Evolutionary conservation across 140 eudicot species (phyloP).

Genomic region (Flaveria floridana): DNA sequence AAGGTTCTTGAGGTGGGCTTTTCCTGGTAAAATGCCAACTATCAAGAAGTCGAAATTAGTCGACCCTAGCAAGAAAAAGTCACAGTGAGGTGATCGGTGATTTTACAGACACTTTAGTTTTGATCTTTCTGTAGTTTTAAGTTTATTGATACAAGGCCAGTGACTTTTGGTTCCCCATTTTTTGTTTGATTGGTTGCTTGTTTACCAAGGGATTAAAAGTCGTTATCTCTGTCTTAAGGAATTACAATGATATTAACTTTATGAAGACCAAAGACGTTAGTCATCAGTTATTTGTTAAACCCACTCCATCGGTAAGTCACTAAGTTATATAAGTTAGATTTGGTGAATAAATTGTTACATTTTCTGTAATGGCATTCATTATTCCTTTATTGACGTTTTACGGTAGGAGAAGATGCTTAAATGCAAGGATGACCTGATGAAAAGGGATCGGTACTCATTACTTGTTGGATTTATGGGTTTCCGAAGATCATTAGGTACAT

Average conservation of each 20-base stretch:
- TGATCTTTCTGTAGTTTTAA: constrained; percentile 12
- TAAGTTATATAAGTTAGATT: neutral
- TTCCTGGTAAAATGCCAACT: constrained; percentile 90
- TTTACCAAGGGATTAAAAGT: constrained; percentile 21
- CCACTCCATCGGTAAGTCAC: neutral
- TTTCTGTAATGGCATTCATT: no score
- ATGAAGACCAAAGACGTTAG: constrained; percentile 8
- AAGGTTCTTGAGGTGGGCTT: constrained; percentile 80
- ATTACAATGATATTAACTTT: constrained; percentile 18
- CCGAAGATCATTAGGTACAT: no score
- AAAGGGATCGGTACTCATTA: no score
- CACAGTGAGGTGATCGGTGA: constrained; percentile 20
- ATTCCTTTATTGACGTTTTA: no score
- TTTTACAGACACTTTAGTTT: constrained; percentile 9
- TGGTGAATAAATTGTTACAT: no score
- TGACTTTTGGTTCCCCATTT: constrained; percentile 25
- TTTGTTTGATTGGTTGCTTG: constrained; percentile 28
- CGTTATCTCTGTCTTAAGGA: neutral
- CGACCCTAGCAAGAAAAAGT: constrained; percentile 46
- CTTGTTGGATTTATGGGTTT: no score
- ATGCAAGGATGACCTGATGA: no score
- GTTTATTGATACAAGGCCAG: constrained; percentile 16
- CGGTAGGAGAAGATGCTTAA: no score
- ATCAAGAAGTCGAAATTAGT: constrained; percentile 49
- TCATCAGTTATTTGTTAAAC: neutral